These are phyloP conservation scores for Combretum micranthum DNA, from an alignment of 345 rosid genomes.

Conservation along the genomic window DNA sequence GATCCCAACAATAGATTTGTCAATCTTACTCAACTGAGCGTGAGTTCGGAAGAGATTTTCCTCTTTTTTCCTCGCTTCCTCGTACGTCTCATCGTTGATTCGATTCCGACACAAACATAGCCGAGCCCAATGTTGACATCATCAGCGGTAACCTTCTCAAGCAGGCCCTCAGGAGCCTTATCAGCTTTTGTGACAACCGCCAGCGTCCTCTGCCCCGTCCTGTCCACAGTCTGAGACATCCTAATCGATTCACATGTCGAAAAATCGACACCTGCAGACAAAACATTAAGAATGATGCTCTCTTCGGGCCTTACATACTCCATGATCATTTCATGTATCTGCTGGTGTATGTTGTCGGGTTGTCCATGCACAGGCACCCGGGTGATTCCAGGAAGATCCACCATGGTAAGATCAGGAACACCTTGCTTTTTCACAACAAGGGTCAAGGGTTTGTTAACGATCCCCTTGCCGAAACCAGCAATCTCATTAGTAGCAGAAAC, in stretches of 20 bases:
- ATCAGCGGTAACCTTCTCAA: constrained; percentile 33
- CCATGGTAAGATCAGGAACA: constrained; percentile 52
- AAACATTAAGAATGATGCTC: too few relatives aligned
- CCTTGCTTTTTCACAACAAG: constrained; percentile 39
- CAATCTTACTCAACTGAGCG: constrained; percentile 19
- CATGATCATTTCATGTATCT: too few relatives aligned
- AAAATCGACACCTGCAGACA: too few relatives aligned
- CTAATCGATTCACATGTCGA: too few relatives aligned
- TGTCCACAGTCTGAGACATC: too few relatives aligned
- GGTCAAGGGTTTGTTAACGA: constrained; percentile 24
- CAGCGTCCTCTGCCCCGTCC: constrained; percentile 32
- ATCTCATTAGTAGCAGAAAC: constrained; percentile 30
- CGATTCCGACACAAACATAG: too few relatives aligned
- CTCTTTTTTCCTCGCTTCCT: too few relatives aligned
- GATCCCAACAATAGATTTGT: constrained; percentile 29
- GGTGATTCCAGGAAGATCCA: constrained; percentile 56
- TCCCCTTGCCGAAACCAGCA: constrained; percentile 40
- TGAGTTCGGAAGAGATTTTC: constrained; percentile 15
- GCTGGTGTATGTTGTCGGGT: constrained; percentile 41
- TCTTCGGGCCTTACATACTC: too few relatives aligned
- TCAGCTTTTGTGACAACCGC: constrained; percentile 53
- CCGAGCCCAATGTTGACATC: too few relatives aligned
- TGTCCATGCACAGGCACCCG: constrained; percentile 47
- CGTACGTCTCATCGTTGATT: too few relatives aligned
- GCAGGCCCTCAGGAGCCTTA: constrained; percentile 39